Base-by-base conservation (phyloP, 108 stramenopile genomes). In the Nitzschia putrida region DNA sequence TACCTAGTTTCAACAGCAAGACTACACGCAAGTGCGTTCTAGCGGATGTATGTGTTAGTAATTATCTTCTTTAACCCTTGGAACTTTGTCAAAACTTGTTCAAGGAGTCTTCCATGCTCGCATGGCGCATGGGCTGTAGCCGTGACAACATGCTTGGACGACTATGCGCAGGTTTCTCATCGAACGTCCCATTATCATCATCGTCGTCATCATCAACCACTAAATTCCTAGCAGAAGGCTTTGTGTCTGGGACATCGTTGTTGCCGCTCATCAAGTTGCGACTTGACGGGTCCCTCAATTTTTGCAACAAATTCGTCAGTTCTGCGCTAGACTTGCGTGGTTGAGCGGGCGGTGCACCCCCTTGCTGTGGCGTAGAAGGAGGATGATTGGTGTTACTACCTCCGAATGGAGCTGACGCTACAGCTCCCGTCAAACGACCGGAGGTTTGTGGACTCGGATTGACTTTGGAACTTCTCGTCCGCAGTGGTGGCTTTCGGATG, bases 151-250 rank as follows among this genome's bases (percentile, higher is more conserved):
- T 12, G 9, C 57, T 26, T 11, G 25, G 23, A 7, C 14, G 57
- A 23, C 43, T 43, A 18, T 8, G 16, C 8, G 60, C 41, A 44
- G 44, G 13, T 9, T 11, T 13, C 16, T 37, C 20, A 7, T 34
- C 42, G 24, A 43, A 7, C n/a, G 60, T 21, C 9, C 41, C 43
- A 8, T 7, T 41, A 29, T 61, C 60, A 13, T 44, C 13, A 10
- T 61, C 60, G 20, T 61, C 60, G 8, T 58, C 57, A 7, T 41
- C 60, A 41, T 16, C 60, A 61, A n/a, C n/a, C n/a, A n/a, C n/a
- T n/a, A n/a, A n/a, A n/a, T n/a, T 61, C 60, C 7, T 61, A 18
- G 8, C 11, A 12, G 7, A 12, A 8, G 14, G 39, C 7, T 12
- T 8, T 21, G 18, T n/a, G n/a, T n/a, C n/a, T n/a, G n/a, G n/a